Base-by-base conservation (phyloP, 768 basidiomycete species). In the Russula ochroleuca region DNA sequence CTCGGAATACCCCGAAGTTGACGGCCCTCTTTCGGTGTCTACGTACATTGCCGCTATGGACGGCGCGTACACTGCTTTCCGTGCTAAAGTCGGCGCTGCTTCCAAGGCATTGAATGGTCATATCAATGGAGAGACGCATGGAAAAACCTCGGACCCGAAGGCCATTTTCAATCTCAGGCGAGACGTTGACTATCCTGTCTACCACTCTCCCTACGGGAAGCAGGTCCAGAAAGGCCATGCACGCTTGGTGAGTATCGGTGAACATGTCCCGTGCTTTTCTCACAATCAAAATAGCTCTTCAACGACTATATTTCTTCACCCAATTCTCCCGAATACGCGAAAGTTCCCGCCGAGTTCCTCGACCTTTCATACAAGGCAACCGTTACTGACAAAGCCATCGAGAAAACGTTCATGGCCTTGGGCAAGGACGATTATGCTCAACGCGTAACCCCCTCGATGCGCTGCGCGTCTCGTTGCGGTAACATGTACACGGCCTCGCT, bases 401-500 rank as follows among this genome's bases (percentile, higher is more conserved):
- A 99, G 76, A 98, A 98, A 82, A 86, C 89, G 8, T 97, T 99
- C 78, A 83, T 97, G 54, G 77, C 75, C n/a, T 78, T 86, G 61
- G 87, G 89, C 61, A 92, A 94, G 73, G 75, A 81, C 9, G 80
- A 82, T 21, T 97, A 93, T 77, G 81, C 83, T 63, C 77, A 81
- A 66, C 86, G 87, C 72, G 88, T 94, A 21, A 85, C 85, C 67
- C 90, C 93, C 9, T 82, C 80, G 28, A 94, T 96, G 85, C 85
- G 86, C 61, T 90, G 88, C 78, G 93, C 94, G 31, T 84, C 85
- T 72, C 87, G 94, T 50, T 85, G 96, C 68, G 97, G 97, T 15
- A 98, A 99, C 85, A 96, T 94, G 89, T 98, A 99, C 82, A 96
- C 97, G 14, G 97, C 89, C 15, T 95, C 93, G 17, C 81, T 99